Percentiles rank a stretch among this genome's conserved stretches.
Conservation (phyloP, 176 grass and related monocot genomes). For the Oryza longistaminata region DNA sequence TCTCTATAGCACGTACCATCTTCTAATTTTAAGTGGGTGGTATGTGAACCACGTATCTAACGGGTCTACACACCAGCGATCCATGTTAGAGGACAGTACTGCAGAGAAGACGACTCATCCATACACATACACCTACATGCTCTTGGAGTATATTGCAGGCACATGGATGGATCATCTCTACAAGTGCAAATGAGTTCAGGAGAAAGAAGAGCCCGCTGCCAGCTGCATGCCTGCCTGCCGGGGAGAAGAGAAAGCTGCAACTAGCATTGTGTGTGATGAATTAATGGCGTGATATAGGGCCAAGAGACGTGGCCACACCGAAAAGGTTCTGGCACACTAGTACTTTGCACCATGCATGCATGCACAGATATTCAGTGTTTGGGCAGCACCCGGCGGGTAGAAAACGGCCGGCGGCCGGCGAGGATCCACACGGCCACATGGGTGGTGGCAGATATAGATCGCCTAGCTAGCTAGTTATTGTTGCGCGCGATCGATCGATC, state of each 20-base stretch:
- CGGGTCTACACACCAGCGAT: too few relatives aligned
- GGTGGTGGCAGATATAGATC: neutral
- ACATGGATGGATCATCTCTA: neutral
- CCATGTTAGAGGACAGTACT: too few relatives aligned
- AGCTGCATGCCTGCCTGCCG: too few relatives aligned
- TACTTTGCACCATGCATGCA: neutral
- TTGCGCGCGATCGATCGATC: too few relatives aligned
- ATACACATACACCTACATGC: too few relatives aligned
- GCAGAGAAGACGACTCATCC: too few relatives aligned
- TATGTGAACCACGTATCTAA: too few relatives aligned
- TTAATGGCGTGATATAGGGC: conserved; percentile 15
- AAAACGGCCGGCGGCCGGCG: conserved; percentile 29
- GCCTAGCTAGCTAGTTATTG: too few relatives aligned
- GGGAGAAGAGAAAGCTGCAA: neutral
- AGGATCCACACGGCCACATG: conserved; percentile 29
- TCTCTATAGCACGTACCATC: too few relatives aligned
- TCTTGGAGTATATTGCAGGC: neutral
- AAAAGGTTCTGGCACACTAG: neutral
- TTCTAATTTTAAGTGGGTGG: too few relatives aligned
- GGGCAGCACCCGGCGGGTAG: neutral
- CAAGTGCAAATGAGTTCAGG: neutral
- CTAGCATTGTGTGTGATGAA: neutral
- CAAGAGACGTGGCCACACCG: conserved; percentile 2
- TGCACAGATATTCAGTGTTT: neutral
- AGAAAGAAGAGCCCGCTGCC: too few relatives aligned